phyloP scores from a whole-genome alignment of 2,329 filamentous ascomycete genomes.

The Colletotrichum trifolii region DNA sequence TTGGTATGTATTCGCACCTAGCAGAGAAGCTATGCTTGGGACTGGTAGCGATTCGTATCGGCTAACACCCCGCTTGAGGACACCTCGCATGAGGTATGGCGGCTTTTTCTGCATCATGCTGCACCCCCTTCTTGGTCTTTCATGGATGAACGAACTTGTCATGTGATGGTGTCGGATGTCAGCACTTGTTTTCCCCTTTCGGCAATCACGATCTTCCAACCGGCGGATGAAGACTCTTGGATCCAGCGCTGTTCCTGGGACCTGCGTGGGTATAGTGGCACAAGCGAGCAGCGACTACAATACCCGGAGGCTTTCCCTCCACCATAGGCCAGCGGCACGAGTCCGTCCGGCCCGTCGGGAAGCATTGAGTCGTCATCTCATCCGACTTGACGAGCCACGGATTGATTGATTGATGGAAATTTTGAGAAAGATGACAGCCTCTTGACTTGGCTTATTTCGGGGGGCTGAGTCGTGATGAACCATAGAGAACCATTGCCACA shows the following conservation, averaged over 20 bases:
- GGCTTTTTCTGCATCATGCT: constrained; percentile 8
- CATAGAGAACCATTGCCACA: neutral
- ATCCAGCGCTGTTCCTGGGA: constrained; percentile 20
- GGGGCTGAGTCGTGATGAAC: constrained; percentile 8
- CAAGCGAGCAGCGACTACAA: neutral
- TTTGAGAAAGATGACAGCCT: neutral
- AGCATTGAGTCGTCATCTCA: constrained; percentile 6
- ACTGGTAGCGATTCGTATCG: constrained; percentile 5
- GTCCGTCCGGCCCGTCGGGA: constrained; percentile 25
- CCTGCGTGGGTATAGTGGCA: constrained; percentile 21
- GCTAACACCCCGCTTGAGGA: neutral
- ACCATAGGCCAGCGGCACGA: constrained; percentile 18
- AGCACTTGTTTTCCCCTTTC: neutral
- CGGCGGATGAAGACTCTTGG: neutral
- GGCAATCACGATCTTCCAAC: constrained; percentile 18
- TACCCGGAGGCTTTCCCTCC: constrained; percentile 29
- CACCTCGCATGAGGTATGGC: neutral
- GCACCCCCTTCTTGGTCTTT: neutral
- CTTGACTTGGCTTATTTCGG: constrained; percentile 9
- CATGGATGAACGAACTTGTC: neutral
- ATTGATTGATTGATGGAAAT: constrained; percentile 34
- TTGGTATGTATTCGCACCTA: neutral
- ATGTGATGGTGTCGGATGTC: constrained; percentile 12
- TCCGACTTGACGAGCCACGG: neutral
- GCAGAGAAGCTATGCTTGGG: neutral